Base-by-base conservation (phyloP, 331 rosid genomes). In the Cucumis variabilis region DNA sequence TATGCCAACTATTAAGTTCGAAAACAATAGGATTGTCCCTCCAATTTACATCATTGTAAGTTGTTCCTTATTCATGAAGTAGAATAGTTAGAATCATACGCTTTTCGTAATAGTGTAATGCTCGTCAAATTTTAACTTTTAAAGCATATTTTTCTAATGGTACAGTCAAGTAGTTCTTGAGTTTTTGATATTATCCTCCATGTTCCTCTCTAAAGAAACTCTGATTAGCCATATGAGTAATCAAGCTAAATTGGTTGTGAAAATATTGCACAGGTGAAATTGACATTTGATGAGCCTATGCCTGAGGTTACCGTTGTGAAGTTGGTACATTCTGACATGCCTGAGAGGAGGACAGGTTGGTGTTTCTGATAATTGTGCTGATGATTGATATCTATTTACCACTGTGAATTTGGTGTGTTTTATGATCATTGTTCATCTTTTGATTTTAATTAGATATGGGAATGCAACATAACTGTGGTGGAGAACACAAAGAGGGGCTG, bases 401-500 rank as follows among this genome's bases (percentile, higher is more conserved):
- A 55, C 5, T 14, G 20, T 55, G 20, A 55, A 55, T 98, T 97
- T 84, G 51, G 92, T 46, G 3, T 69, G 55, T 86, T 85, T 41
- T 48, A 30, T 30, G 37, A 60, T 83, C 19, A 28, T 5, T 55
- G 76, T 63, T 67, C 73, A 6, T 87, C 13, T 21, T 81, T 24
- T 48, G 23, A 14, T 73, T n/a, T 78, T 48, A 55, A 81, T 88
- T 93, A 97, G 98, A 89, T 97, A 97, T 88, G 99, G 99, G 66
- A 97, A 95, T 86, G 92, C 98, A 7, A 97, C 99, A 30, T 30
- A 30, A 30, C 3, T 28, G 98, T 97, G 87, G 96, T 92, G 88
- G 99, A 97, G 96, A 97, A 97, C 88, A 97, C 98, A 0, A 98
- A 97, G 89, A 93, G 98, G 89, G 99, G 99, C 66, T 97, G 98